These are phyloP conservation scores for Pseudogymnoascus sp. DNA, from an alignment of 2,329 filamentous ascomycete species.

Conservation along the genomic window DNA sequence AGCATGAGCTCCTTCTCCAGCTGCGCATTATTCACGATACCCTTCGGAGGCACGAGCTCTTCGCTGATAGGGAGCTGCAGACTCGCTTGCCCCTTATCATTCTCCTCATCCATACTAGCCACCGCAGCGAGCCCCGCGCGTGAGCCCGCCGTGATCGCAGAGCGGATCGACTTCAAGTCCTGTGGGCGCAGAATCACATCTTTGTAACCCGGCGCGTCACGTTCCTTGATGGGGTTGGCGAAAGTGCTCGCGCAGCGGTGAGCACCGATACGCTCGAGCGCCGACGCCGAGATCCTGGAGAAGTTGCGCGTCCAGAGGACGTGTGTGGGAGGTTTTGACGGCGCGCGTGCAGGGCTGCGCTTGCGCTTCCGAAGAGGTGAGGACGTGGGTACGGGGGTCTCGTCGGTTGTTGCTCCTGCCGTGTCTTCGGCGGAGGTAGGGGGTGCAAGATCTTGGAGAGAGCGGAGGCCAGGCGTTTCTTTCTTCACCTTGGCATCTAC, in stretches of 20 bases:
- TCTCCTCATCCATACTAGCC: slow-evolving; percentile 48
- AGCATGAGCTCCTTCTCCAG: slow-evolving; percentile 88
- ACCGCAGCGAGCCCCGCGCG: slow-evolving; percentile 55
- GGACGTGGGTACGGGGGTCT: slow-evolving; percentile 29
- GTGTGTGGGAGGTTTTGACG: slow-evolving; percentile 52
- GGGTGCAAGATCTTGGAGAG: slow-evolving; percentile 37
- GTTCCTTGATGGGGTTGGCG: slow-evolving; percentile 64
- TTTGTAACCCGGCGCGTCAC: slow-evolving; percentile 68
- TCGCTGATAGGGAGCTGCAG: slow-evolving; percentile 62
- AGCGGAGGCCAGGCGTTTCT: slow-evolving; percentile 21
- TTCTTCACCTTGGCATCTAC: slow-evolving; percentile 31
- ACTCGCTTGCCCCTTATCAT: slow-evolving; percentile 47
- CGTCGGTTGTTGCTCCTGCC: slow-evolving; percentile 46
- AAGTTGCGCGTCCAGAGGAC: slow-evolving; percentile 72
- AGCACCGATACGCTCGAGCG: slow-evolving; percentile 68
- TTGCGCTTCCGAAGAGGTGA: slow-evolving; percentile 44
- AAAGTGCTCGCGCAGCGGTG: slow-evolving; percentile 77
- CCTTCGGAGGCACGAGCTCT: slow-evolving; percentile 76
- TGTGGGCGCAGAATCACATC: slow-evolving; percentile 67
- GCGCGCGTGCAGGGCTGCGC: slow-evolving; percentile 41
- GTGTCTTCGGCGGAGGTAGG: slow-evolving; percentile 10
- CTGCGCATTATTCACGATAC: slow-evolving; percentile 88
- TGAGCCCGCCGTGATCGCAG: slow-evolving; percentile 66
- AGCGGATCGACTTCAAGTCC: slow-evolving; percentile 70
- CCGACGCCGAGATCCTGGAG: slow-evolving; percentile 62